A percentile compares a stretch with the other conserved stretches of the same genome.
Evolutionary conservation across 1,284 basidiomycete genomes (phyloP).

Genomic region (Cerrena zonata): DNA sequence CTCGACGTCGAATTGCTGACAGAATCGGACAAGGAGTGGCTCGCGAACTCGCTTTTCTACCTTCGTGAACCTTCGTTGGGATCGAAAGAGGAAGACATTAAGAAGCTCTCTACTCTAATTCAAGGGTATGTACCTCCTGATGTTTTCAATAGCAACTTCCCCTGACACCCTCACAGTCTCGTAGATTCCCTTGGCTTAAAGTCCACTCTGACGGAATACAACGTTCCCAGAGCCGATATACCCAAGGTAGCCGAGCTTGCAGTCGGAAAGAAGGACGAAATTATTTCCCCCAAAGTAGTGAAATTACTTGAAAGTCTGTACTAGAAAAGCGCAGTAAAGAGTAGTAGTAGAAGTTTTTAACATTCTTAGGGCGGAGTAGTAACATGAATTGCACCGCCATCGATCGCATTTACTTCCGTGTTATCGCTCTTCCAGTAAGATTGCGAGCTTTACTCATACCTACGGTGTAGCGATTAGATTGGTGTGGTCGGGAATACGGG

Average conservation of each 20-base stretch:
- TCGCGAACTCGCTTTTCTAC: slow-evolving; percentile 53
- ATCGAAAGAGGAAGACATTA: slow-evolving; percentile 53
- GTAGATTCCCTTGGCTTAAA: slow-evolving; percentile 54
- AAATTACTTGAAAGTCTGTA: slow-evolving; percentile 46
- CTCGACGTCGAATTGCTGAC: slow-evolving; percentile 53
- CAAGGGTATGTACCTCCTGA: slow-evolving; percentile 37
- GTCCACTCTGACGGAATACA: slow-evolving; percentile 50
- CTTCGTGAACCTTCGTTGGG: slow-evolving; percentile 53
- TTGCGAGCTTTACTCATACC: too few species aligned
- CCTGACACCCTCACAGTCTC: slow-evolving; percentile 32
- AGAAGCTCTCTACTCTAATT: slow-evolving; percentile 48
- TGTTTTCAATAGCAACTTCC: not conserved
- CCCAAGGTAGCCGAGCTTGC: slow-evolving; percentile 46
- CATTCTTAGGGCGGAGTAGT: too few species aligned
- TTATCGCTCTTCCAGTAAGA: too few species aligned
- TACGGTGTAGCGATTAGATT: too few species aligned
- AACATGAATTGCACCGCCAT: too few species aligned
- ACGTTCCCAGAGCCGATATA: slow-evolving; percentile 52
- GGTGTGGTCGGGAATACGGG: too few species aligned
- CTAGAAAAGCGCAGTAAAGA: too few species aligned
- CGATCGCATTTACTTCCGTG: too few species aligned
- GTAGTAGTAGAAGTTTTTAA: too few species aligned
- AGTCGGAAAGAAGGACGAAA: slow-evolving; percentile 36
- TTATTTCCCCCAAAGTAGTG: slow-evolving; percentile 34
- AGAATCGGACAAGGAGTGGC: slow-evolving; percentile 51